These are phyloP conservation scores for Tetrastigma voinierianum DNA, from an alignment of 164 flowering plant species.

Conservation along the genomic window DNA sequence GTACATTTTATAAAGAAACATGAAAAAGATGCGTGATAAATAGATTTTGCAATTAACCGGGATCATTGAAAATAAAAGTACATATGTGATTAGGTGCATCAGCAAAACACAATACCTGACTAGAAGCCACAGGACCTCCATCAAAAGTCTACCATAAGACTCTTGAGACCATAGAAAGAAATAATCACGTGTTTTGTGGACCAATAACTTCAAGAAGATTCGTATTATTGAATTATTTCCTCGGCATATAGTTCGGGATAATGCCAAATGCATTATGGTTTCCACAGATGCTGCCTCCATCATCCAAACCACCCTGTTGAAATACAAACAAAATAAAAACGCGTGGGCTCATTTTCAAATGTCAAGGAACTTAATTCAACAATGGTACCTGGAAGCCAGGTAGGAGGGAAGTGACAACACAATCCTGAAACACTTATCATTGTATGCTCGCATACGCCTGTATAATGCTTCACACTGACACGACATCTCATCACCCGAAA, in stretches of 20 bases:
- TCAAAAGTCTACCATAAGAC: constrained; percentile 80
- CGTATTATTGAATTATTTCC: constrained; percentile 81
- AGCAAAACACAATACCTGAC: constrained; percentile 59
- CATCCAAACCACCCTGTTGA: constrained; percentile 92
- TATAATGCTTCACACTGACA: constrained; percentile 85
- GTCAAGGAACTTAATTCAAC: not conserved
- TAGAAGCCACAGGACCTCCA: constrained; percentile 79
- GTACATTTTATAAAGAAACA: too few relatives aligned
- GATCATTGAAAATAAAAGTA: not conserved
- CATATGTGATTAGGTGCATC: not conserved
- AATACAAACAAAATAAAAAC: constrained; percentile 3
- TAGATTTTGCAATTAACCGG: too few relatives aligned
- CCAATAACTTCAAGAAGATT: constrained; percentile 78
- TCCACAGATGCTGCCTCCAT: constrained; percentile 97
- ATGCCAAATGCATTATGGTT: constrained; percentile 99
- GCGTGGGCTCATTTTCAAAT: not conserved
- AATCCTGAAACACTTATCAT: constrained; percentile 81
- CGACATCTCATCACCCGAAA: constrained; percentile 83
- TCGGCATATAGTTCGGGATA: constrained; percentile 93
- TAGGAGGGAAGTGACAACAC: constrained; percentile 86
- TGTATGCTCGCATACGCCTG: constrained; percentile 76
- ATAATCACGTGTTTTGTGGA: constrained; percentile 79
- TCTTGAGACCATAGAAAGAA: constrained; percentile 93
- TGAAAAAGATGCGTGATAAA: too few relatives aligned
- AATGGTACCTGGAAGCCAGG: constrained; percentile 95